phyloP scores from a whole-genome alignment of 352 stramenopile genomes.

The Pythium diclinum region DNA sequence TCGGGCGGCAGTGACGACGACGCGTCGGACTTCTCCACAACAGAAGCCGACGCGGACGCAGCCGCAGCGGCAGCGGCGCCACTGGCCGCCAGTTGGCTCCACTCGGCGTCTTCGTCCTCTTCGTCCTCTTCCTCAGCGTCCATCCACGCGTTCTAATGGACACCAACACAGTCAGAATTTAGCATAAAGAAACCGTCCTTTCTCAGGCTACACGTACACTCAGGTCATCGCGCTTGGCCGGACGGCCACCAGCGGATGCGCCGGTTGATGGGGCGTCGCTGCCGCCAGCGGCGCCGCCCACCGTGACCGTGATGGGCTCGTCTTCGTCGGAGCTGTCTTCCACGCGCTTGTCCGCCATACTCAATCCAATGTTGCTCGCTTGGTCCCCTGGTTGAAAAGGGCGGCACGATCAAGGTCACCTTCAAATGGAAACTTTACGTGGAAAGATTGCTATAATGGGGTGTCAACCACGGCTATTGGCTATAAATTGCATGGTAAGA shows the following conservation, averaged over 20 bases:
- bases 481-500: not conserved
- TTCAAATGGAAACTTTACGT: not conserved
- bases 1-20: conserved; percentile 21
- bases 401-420: conserved; percentile 8
- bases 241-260: not conserved
- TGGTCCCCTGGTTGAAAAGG: conserved; percentile 24
- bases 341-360: conserved; percentile 27
- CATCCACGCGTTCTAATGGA: conserved; percentile 66
- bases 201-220: conserved; percentile 27
- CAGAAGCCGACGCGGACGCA: not conserved
- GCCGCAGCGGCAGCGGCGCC: not conserved
- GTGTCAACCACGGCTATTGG: not conserved
- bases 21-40: conserved; percentile 3
- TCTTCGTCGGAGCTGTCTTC: conserved; percentile 85
- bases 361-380: not conserved
- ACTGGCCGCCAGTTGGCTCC: conserved; percentile 43
- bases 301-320: conserved; percentile 56
- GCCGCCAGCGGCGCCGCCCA: conserved; percentile 12
- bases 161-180: not conserved
- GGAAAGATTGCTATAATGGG: not conserved
- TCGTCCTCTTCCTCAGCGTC: conserved; percentile 71
- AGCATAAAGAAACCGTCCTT: not conserved
- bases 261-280: not conserved
- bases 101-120: conserved; percentile 79
- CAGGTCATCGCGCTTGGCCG: conserved; percentile 32